These are phyloP conservation scores for Ajuga chamaepitys DNA, from an alignment of 257 asterid species.

Conservation along the genomic window DNA sequence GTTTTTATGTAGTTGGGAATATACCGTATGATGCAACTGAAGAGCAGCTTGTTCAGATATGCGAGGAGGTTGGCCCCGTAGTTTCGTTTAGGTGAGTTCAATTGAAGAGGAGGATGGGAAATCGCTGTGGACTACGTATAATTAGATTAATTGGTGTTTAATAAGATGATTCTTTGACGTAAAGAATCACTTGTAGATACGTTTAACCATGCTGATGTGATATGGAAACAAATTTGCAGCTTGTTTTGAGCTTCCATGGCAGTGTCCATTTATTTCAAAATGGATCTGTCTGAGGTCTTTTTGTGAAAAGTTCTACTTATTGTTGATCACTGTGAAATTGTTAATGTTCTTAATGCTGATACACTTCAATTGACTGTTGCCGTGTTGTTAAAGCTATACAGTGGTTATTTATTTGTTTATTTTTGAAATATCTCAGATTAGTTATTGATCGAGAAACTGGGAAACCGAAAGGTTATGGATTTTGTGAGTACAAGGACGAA, in stretches of 20 bases:
- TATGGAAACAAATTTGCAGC: not conserved
- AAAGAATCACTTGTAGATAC: not conserved
- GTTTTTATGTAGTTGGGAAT: conserved; percentile 64
- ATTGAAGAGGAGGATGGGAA: not conserved
- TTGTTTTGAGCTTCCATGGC: not conserved
- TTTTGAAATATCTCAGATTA: conserved; percentile 36
- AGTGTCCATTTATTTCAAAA: not conserved
- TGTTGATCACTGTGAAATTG: not conserved
- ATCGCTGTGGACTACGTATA: not conserved
- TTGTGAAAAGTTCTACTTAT: not conserved
- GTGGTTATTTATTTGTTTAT: too few relatives aligned
- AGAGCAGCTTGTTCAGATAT: conserved; percentile 86
- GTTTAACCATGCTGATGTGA: not conserved
- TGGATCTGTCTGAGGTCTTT: not conserved
- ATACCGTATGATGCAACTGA: conserved; percentile 96
- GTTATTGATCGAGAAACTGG: conserved; percentile 97
- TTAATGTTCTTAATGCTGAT: not conserved
- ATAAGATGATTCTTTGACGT: not conserved
- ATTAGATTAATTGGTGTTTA: not conserved
- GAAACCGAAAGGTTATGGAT: conserved; percentile 94
- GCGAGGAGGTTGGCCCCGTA: conserved; percentile 98
- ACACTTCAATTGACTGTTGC: not conserved
- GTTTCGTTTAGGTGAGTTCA: conserved; percentile 80
- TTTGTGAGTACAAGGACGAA: conserved; percentile 95
- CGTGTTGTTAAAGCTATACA: not conserved